Evolutionary conservation across 108 stramenopile species (phyloP).

Genomic region (Craspedostauros australis): DNA sequence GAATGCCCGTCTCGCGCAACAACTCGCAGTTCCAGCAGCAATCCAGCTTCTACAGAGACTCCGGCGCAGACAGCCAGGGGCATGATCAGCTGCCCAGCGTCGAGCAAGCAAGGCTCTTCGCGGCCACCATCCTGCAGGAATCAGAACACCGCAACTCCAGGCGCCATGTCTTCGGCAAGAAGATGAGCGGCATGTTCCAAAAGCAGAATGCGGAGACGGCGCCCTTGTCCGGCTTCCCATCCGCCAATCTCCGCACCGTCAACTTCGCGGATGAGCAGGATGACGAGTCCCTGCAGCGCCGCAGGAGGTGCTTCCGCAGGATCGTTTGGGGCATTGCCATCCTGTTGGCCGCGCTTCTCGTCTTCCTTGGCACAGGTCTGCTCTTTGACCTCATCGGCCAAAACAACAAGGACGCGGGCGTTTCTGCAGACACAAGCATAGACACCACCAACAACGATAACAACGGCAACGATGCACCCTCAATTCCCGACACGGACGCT

Average conservation of each 20-base stretch:
- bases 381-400: constrained; percentile 3
- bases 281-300: background rate
- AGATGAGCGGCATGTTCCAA: background rate
- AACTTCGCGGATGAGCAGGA: background rate
- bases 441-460: too few species aligned
- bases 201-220: constrained; percentile 6
- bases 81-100: constrained; percentile 4
- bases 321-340: background rate
- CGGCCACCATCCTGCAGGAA: constrained; percentile 23
- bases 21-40: background rate
- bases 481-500: background rate
- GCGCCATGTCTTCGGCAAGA: background rate
- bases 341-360: background rate
- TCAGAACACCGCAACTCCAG: constrained; percentile 3
- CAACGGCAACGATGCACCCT: too few species aligned
- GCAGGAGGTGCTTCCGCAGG: background rate
- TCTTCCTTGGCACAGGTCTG: background rate
- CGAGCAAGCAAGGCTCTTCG: constrained; percentile 28
- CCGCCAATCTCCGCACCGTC: background rate
- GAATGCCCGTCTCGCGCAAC: background rate
- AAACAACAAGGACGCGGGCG: background rate
- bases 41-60: background rate
- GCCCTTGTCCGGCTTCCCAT: background rate
- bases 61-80: too few species aligned
- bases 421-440: background rate